Evolutionary conservation across 1,284 basidiomycete genomes (phyloP), one percentile per base, ranked within the genome.

Genomic region (Ceratobasidium sp.): DNA sequence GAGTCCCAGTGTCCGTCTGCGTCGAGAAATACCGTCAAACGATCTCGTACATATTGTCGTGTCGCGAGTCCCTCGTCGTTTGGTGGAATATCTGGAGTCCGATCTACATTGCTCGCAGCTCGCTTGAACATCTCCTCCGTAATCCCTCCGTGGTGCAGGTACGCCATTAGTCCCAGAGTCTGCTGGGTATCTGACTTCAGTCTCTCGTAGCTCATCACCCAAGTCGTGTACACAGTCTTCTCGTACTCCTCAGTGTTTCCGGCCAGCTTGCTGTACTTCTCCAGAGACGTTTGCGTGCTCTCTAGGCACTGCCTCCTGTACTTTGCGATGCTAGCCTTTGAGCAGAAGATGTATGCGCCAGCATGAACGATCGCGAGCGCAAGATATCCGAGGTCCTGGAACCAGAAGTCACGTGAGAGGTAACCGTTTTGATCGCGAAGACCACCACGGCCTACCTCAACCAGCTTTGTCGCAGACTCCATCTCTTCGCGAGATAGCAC

Each of bases 401-500:
- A n/a, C 7, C 20, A 28, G 5, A 28, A 26, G 33, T 46, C 44
- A 13, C 13, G 44, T 46, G 7, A 46, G 44, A 13, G 6, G n/a
- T n/a, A n/a, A n/a, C n/a, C n/a, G n/a, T n/a, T n/a, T n/a, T n/a
- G n/a, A n/a, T n/a, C n/a, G n/a, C n/a, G n/a, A n/a, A n/a, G n/a
- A n/a, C n/a, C n/a, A n/a, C n/a, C n/a, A n/a, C n/a, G 2, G 33
- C 56, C n/a, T 49, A 72, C 70, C 70, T 72, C 15, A 2, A 70
- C 26, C 3, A 70, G 33, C 18, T 20, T 20, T 4, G 12, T 12
- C 7, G 68, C 68, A 4, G 51, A 28, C 15, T 70, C 23, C 9
- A 3, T 28, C 10, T 70, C 68, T 10, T 20, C 15, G n/a, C 20
- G 28, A 20, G 68, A 39, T 9, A 70, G 9, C 15, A 5, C 12